Evolutionary conservation across 2,329 filamentous ascomycete species (phyloP), one percentile per base, ranked within the genome.

Genomic region (Hymenoscyphus infarciens): DNA sequence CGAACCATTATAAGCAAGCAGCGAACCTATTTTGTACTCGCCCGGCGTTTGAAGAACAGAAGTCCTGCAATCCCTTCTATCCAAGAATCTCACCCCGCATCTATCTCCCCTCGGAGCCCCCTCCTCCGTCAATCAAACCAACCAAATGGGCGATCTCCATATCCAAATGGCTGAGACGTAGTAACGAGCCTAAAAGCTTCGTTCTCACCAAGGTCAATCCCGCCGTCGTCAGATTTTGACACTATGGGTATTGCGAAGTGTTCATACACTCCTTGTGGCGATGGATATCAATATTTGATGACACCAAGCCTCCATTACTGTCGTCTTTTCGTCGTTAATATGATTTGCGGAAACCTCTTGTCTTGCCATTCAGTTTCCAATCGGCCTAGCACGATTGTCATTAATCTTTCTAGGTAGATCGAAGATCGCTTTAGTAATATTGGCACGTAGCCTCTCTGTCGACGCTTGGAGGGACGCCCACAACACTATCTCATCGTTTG

Each of bases 1-100:
- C 8, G 25, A 13, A 42, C n/a, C 22, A 56, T 56, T 42, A 61
- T 31, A 35, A 59, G 39, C 19, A 60, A 60, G 45, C 54, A 53
- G 25, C 45, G 27, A 53, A 39, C 49, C 33, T 13, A 60, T 55
- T 45, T 38, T 60, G n/a, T 52, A 38, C 52, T 56, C 52, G 15
- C 56, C 59, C 45, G 25, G 16, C 45, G 45, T 31, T 22, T 27
- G 15, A 60, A 5, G 45, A 54, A 31, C 57, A 16, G 15, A 52
- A 52, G 19, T 25, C 45, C 45, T 22, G 15, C 35, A 52, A 52
- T 52, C 4, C 4, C 19, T 27, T 52, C 45, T 13, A 19, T 25
- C 45, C 45, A 22, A 52, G 19, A 22, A 22, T 11, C 10, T n/a
- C n/a, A n/a, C 29, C 56, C 56, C 42, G 22, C n/a, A 49, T 39